Conservation (phyloP, 2,329 filamentous ascomycete species). For the Macrophomina pseudophaseolina region DNA sequence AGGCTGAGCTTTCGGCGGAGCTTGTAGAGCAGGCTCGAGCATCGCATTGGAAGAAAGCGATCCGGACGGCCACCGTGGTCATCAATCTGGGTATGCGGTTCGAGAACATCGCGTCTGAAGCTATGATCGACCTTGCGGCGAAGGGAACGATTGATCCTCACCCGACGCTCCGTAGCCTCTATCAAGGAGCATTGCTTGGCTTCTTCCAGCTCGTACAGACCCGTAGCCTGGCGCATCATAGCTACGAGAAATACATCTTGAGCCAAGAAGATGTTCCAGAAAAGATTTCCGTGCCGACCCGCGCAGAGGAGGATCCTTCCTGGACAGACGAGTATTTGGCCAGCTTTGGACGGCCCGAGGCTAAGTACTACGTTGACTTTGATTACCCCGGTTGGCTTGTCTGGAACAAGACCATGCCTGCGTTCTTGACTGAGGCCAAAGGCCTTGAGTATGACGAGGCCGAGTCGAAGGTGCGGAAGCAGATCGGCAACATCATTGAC, state of each 20-base stretch:
- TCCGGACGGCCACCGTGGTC: constrained; percentile 85
- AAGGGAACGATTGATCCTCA: constrained; percentile 88
- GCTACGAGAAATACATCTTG: constrained; percentile 83
- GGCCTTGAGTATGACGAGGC: constrained; percentile 79
- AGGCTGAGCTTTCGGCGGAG: constrained; percentile 78
- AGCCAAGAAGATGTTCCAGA: constrained; percentile 80
- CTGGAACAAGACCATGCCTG: constrained; percentile 87
- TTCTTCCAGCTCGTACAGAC: constrained; percentile 85
- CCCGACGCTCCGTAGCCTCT: constrained; percentile 80
- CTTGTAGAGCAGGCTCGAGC: constrained; percentile 76
- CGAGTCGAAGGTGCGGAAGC: constrained; percentile 73
- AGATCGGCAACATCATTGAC: constrained; percentile 81
- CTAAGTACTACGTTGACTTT: constrained; percentile 87
- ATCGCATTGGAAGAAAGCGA: constrained; percentile 96
- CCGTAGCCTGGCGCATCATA: constrained; percentile 82
- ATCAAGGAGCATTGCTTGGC: constrained; percentile 77
- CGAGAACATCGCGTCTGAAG: constrained; percentile 78
- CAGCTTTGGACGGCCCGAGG: constrained; percentile 75
- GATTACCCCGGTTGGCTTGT: constrained; percentile 97
- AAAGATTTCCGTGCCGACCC: constrained; percentile 74
- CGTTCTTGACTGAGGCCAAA: constrained; percentile 72
- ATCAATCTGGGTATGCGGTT: constrained; percentile 92
- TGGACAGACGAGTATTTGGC: constrained; percentile 82
- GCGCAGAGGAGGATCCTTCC: constrained; percentile 67
- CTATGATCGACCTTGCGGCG: constrained; percentile 82